Evolutionary conservation across 2,329 filamentous ascomycete genomes (phyloP).

Genomic region (Seiridium unicorne): DNA sequence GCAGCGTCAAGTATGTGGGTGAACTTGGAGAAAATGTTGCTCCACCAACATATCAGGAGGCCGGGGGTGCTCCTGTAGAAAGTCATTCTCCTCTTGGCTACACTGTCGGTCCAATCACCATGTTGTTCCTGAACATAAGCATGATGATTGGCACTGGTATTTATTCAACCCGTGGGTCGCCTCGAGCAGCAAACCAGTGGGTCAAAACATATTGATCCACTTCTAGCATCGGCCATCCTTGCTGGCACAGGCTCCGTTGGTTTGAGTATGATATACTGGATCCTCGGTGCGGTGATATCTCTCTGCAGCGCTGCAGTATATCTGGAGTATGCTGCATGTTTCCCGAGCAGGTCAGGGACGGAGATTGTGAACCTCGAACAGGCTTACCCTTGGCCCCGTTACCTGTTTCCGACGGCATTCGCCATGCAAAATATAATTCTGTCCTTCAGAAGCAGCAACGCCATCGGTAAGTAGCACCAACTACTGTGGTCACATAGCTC

Average conservation of each 20-base stretch:
- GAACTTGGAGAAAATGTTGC: slow-evolving; percentile 44
- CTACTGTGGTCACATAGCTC: too few relatives aligned
- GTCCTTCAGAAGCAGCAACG: slow-evolving; percentile 65
- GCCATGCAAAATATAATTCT: slow-evolving; percentile 62
- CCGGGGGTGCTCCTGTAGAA: slow-evolving; percentile 61
- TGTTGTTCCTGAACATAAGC: slow-evolving; percentile 60
- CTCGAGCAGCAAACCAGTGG: neutral
- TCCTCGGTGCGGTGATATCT: slow-evolving; percentile 60
- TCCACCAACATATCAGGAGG: slow-evolving; percentile 56
- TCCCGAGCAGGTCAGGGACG: slow-evolving; percentile 63
- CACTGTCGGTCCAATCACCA: slow-evolving; percentile 52
- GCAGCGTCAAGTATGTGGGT: neutral
- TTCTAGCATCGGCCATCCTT: slow-evolving; percentile 44
- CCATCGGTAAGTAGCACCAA: slow-evolving; percentile 40
- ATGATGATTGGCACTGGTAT: slow-evolving; percentile 64
- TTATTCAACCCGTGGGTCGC: slow-evolving; percentile 59
- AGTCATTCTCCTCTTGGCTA: slow-evolving; percentile 57
- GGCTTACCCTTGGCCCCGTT: slow-evolving; percentile 61
- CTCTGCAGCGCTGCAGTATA: slow-evolving; percentile 56
- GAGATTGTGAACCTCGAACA: slow-evolving; percentile 70
- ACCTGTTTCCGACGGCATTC: slow-evolving; percentile 63
- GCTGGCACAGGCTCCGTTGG: slow-evolving; percentile 60
- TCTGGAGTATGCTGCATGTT: slow-evolving; percentile 63
- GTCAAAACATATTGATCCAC: slow-evolving; percentile 2
- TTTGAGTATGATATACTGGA: slow-evolving; percentile 62